Percentiles rank a stretch among this genome's conserved stretches.
phyloP scores from a whole-genome alignment of 768 basidiomycete species.

The Termitomyces sp. region DNA sequence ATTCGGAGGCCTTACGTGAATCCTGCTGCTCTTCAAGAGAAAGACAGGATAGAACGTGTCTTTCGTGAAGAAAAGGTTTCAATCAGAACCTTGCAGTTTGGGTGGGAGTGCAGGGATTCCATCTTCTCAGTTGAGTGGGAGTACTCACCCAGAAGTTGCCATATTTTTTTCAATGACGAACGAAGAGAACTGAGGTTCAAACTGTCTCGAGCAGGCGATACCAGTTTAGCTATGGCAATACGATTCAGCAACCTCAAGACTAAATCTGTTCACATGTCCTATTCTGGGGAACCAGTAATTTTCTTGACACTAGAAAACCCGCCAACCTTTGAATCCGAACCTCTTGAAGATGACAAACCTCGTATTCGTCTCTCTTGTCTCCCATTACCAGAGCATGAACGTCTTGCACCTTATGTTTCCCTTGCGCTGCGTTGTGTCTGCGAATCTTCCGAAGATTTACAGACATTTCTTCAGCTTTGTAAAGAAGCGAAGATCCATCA shows the following conservation, averaged over 20 bases:
- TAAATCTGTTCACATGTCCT: conserved; percentile 28
- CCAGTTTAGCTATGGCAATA: conserved; percentile 33
- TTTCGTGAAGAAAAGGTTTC: conserved; percentile 23
- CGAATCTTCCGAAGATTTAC: conserved; percentile 23
- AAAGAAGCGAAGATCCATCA: conserved; percentile 31
- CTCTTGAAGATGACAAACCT: not conserved
- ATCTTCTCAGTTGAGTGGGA: conserved; percentile 58
- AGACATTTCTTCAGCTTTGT: conserved; percentile 32
- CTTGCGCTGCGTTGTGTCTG: conserved; percentile 47
- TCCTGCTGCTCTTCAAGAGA: conserved; percentile 28
- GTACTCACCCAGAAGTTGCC: conserved; percentile 20
- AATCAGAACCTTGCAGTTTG: conserved; percentile 44
- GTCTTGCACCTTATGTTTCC: conserved; percentile 48
- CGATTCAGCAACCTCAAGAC: conserved; percentile 37
- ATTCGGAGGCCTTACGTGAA: conserved; percentile 33
- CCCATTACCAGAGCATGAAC: conserved; percentile 32
- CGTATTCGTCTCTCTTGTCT: conserved; percentile 35
- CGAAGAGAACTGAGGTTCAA: conserved; percentile 42
- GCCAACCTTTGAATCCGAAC: conserved; percentile 29
- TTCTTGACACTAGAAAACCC: conserved; percentile 37
- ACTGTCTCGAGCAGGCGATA: conserved; percentile 15
- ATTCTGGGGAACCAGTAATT: conserved; percentile 27
- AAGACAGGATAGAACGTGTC: conserved; percentile 22
- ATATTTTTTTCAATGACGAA: conserved; percentile 33
- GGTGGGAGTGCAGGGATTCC: conserved; percentile 56